Conservation (phyloP, 108 stramenopile genomes). For the Nitzschia sp. region DNA sequence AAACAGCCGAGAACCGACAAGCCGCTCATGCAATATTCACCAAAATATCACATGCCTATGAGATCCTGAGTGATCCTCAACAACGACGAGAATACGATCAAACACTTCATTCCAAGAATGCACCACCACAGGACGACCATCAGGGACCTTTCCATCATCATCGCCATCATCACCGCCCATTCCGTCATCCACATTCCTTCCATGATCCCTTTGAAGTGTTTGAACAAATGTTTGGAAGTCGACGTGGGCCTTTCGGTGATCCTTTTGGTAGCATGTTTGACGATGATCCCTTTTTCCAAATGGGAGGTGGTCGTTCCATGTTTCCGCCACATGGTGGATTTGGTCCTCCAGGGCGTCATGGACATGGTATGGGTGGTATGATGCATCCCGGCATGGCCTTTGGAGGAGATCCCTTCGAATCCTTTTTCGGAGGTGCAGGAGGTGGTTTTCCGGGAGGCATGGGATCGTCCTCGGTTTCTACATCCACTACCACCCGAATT, state of each 20-base stretch:
- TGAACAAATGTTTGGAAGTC: constrained; percentile 40
- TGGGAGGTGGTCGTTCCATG: constrained; percentile 24
- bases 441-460: background rate
- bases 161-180: constrained; percentile 6
- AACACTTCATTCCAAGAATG: background rate
- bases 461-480: constrained; percentile 3
- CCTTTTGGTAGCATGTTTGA: constrained; percentile 42
- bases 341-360: background rate
- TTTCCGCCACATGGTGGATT: constrained; percentile 2
- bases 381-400: constrained; percentile 29
- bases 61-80: constrained; percentile 73
- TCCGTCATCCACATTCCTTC: constrained; percentile 19
- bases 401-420: constrained; percentile 10
- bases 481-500: constrained; percentile 55
- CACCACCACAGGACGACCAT: background rate
- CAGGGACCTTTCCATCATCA: background rate
- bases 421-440: constrained; percentile 38
- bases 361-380: constrained; percentile 8
- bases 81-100: constrained; percentile 71
- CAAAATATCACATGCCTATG: constrained; percentile 83
- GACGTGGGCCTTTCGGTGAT: constrained; percentile 30
- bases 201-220: constrained; percentile 65
- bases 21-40: constrained; percentile 20
- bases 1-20: constrained; percentile 36
- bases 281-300: constrained; percentile 51